Base-by-base conservation (phyloP, 225 moss, liverwort and hornwort species). In the Anthoceros angustus region DNA sequence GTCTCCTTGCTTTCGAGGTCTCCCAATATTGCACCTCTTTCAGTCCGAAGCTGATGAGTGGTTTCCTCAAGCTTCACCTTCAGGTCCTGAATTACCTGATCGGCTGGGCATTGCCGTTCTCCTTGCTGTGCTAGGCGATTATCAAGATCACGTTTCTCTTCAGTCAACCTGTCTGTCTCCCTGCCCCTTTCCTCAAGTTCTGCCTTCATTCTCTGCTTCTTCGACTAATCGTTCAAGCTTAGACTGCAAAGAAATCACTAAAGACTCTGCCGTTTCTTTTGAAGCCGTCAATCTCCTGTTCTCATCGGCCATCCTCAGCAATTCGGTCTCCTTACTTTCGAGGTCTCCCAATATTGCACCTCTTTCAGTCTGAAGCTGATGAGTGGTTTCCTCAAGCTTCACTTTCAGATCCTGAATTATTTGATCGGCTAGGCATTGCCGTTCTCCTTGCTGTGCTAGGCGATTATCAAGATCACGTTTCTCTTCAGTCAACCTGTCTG, bases 341-440 rank as follows among this genome's bases (percentile, higher is more conserved):
- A 55, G 55, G 55, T 55, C 55, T 55, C 0, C 5, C 12, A 55
- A 1, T 15, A 55, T 18, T 12, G 7, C n/a, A 15, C 23, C 23
- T 15, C 14, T 55, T 18, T 55, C 55, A 7, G 55, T 20, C 55
- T 55, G 55, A 18, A 55, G 55, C 55, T 55, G n/a, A 18, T 55
- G 55, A 55, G 12, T 55, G 23, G 16, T 55, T 20, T 55, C 55
- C n/a, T 55, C 55, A 20, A 55, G 55, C 55, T 55, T 55, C 55
- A 55, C 18, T 20, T 5, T 55, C 55, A 55, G 23, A 20, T 18
- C 55, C n/a, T 55, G 55, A 7, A 55, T 18, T 23, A 18, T 7
- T 12, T 55, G 55, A 18, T 15, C 55, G 7, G 55, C n/a, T 6
- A 55, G 23, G 55, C 55, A 15, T 23, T 55, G n/a, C 14, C 14